phyloP scores from a whole-genome alignment of 768 basidiomycete genomes.

The Hericium coralloides region DNA sequence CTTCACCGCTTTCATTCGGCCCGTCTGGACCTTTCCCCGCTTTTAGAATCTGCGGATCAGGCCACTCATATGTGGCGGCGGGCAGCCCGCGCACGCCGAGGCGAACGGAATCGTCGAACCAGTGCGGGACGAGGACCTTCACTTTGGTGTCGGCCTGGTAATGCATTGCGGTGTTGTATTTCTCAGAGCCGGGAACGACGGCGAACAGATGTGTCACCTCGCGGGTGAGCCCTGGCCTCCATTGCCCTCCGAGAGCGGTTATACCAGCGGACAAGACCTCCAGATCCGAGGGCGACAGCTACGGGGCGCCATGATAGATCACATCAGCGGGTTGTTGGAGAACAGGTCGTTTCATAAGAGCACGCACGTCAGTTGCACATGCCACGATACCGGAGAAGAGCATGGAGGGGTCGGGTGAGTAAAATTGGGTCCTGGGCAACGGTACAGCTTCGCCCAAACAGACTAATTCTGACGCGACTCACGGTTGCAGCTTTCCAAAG shows the following conservation, averaged over 20 bases:
- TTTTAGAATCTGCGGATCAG: conserved; percentile 50
- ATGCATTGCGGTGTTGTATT: conserved; percentile 44
- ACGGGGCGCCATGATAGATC: background rate
- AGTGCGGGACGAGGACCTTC: conserved; percentile 76
- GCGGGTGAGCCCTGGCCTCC: conserved; percentile 63
- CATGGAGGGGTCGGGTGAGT: conserved; percentile 68
- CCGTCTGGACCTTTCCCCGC: conserved; percentile 10
- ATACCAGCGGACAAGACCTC: conserved; percentile 71
- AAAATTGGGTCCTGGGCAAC: conserved; percentile 29
- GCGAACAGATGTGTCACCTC: conserved; percentile 88
- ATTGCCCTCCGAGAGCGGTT: conserved; percentile 72
- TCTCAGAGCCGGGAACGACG: conserved; percentile 33
- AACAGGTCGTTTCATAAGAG: background rate
- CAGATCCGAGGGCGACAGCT: conserved; percentile 57
- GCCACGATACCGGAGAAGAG: conserved; percentile 81
- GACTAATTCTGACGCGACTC: background rate
- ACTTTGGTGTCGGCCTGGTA: conserved; percentile 51
- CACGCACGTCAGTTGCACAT: conserved; percentile 54
- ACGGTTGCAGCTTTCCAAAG: conserved; percentile 10
- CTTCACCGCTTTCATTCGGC: conserved; percentile 13
- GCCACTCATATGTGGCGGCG: conserved; percentile 60
- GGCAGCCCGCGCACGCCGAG: conserved; percentile 39
- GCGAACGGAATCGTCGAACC: conserved; percentile 78
- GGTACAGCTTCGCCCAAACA: background rate
- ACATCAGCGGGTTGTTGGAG: background rate